Base-by-base conservation (phyloP, 2,329 filamentous ascomycete species). In the Ophiocordyceps camponoti-leonardi region DNA sequence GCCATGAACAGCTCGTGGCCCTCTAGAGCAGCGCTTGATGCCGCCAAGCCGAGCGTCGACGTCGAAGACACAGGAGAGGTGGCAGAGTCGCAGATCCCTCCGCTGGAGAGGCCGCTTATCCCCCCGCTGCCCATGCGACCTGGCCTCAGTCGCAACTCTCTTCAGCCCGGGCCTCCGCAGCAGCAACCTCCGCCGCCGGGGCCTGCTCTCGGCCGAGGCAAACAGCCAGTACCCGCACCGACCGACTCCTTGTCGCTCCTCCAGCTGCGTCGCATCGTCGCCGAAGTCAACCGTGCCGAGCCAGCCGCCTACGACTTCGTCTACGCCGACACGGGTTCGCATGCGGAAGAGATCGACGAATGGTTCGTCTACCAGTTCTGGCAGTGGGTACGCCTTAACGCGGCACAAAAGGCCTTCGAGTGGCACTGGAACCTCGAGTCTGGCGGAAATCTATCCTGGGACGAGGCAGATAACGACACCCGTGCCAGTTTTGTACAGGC, bases 351-450 rank as follows among this genome's bases (percentile, higher is more conserved):
- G 67, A 72, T 98, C 43, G 86, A 96, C 59, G 92, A 98, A 65
- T 98, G 92, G 92, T 98, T 98, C 63, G 79, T 82, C 45, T 95
- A 96, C 63, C 83, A 83, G 54, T 80, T 86, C 50, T 83, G 84
- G 62, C 88, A 96, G 59, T 84, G 85, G 65, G 73, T 81, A 42
- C 81, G 88, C 55, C 69, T 95, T 43, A 74, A 83, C 45, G 76
- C 80, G 45, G 81, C 84, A 19, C 84, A 85, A 56, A 71, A 77
- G 35, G 79, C 81, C 2, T 96, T 94, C 57, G 77, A 87, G 51
- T 75, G 77, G 58, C 75, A 81, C 56, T 94, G 85, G 85, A 65
- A 73, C 53, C 67, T 72, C 20, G 72, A 75, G 41, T 55, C 54
- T 4, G 55, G 54, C 37, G 56, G 50, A 2, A 28, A 39, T 42